Evolutionary conservation across 345 rosid species (phyloP), one percentile per base, ranked within the genome.

Genomic region (Mangifera indica): DNA sequence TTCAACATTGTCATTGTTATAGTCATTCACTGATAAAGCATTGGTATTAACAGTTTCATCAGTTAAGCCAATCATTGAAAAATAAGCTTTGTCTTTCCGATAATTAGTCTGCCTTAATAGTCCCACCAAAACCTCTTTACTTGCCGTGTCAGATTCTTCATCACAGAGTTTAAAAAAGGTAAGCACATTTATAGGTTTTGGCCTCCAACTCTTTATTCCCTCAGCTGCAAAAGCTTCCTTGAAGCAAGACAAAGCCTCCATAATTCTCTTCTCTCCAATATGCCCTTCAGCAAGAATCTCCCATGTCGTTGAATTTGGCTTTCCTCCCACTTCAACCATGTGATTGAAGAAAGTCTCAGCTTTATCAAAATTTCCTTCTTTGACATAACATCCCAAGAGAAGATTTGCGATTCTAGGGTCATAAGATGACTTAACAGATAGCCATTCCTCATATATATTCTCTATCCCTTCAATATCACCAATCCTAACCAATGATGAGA

Each of bases 331-430:
- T 74, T 90, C 91, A 56, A 77, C 56, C 84, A 95, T 89, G 77
- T 83, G 85, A 60, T 86, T 77, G 56, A 90, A 85, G 51, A 88
- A 55, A 24, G 72, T 79, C 78, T 89, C 85, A 15, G 90, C 97
- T 75, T 81, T 84, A 66, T 82, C 90, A 62, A 89, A 57, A 42
- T 82, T 80, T 65, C 92, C 87, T 77, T 86, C 87, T 79, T 81
- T 89, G 21, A 89, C 87, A 32, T 87, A 90, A 66, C 67, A 76
- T 57, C 75, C 81, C 84, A 94, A 85, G 49, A 94, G 77, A 73
- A 92, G 90, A 80, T 94, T 92, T 60, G 84, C 85, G 76, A 95
- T 82, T 84, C 99, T 90, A 60, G 96, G 88, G 81, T 94, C 98
- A 64, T 81, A 90, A 26, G 92, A 82, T 14, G 87, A 75, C 78